Evolutionary conservation across 768 basidiomycete genomes (phyloP), one percentile per base, ranked within the genome.

Genomic region (Boletus insuetus): DNA sequence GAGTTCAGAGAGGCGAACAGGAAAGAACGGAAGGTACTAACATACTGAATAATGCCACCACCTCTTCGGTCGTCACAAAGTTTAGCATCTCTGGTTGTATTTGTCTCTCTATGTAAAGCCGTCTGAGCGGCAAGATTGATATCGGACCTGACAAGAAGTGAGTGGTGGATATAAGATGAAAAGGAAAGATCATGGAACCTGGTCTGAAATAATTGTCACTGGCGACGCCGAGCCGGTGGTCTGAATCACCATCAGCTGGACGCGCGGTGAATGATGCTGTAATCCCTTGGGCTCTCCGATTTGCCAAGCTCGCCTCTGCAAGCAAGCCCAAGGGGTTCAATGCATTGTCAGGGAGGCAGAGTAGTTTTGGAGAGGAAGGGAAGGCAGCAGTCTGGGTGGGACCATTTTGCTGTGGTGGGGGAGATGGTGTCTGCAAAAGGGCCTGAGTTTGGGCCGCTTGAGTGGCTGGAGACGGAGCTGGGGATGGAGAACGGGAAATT

Each of bases 31-130:
- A 51, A 38, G 55, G 54, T 20, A 81, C 87, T 59, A 54, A 92
- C 90, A 98, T 92, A 67, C 90, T 81, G 73, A 98, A 98, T 53
- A 98, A 75, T 5, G 86, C 88, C 19, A 94, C 84, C 39, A 98
- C 95, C 66, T 98, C 93, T 24, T 96, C 91, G 0, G 89, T 89
- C 53, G 78, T 77, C 3, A 93, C 87, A 60, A 96, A 95, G 59
- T 78, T 91, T 39, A 98, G 77, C 85, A 97, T 95, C 65, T 97
- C 95, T 0, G 95, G 95, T 63, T 94, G 93, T 31, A 94, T 74
- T 69, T 94, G 89, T 22, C 91, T 83, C 71, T 94, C 91, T 49
- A 95, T 95, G 68, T 85, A 90, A 55, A 94, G 70, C 49, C 90
- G 78, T 31, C 91, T 83, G 41, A 94, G 78, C 0, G 93, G 93